A percentile compares a stretch with the other conserved stretches of the same genome.
phyloP scores from a whole-genome alignment of 768 basidiomycete genomes.

The Floccularia luteovirens region DNA sequence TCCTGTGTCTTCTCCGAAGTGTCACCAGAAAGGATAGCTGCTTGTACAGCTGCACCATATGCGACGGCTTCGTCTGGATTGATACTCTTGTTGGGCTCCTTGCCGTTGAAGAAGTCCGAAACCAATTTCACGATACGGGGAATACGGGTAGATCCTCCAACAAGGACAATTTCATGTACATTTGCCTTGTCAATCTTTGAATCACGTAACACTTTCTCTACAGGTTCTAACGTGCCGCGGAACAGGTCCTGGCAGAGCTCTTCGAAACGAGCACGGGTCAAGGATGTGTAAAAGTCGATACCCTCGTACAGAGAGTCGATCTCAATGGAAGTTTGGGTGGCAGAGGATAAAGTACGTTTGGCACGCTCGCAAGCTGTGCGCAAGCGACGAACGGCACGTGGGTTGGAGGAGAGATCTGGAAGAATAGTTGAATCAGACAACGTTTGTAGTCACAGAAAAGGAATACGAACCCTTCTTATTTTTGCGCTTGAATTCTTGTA shows the following conservation, averaged over 20 bases:
- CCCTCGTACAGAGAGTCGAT: slow-evolving; percentile 98
- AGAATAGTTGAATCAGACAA: slow-evolving; percentile 7
- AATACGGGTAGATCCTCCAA: slow-evolving; percentile 98
- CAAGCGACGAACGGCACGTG: slow-evolving; percentile 94
- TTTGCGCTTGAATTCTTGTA: slow-evolving; percentile 96
- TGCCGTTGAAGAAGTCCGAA: slow-evolving; percentile 97
- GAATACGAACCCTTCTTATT: slow-evolving; percentile 76
- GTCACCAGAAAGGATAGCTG: slow-evolving; percentile 95
- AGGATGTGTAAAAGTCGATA: slow-evolving; percentile 96
- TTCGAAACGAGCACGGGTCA: slow-evolving; percentile 98
- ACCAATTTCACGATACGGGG: slow-evolving; percentile 97
- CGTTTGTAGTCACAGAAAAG: not conserved
- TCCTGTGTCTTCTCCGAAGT: slow-evolving; percentile 98
- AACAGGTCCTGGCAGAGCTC: slow-evolving; percentile 94
- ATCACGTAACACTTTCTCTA: slow-evolving; percentile 97
- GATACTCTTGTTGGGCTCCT: slow-evolving; percentile 98
- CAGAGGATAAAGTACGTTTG: slow-evolving; percentile 96
- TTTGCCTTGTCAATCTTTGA: slow-evolving; percentile 96
- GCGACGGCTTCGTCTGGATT: slow-evolving; percentile 99
- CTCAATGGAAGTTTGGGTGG: slow-evolving; percentile 93
- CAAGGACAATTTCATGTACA: slow-evolving; percentile 96
- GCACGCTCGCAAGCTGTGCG: slow-evolving; percentile 98
- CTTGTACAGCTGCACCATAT: slow-evolving; percentile 98
- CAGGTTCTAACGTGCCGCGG: slow-evolving; percentile 88
- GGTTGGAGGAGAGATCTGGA: slow-evolving; percentile 79